These are phyloP conservation scores for Pleodorina starrii DNA, from an alignment of 139 green algal species.

Conservation along the genomic window DNA sequence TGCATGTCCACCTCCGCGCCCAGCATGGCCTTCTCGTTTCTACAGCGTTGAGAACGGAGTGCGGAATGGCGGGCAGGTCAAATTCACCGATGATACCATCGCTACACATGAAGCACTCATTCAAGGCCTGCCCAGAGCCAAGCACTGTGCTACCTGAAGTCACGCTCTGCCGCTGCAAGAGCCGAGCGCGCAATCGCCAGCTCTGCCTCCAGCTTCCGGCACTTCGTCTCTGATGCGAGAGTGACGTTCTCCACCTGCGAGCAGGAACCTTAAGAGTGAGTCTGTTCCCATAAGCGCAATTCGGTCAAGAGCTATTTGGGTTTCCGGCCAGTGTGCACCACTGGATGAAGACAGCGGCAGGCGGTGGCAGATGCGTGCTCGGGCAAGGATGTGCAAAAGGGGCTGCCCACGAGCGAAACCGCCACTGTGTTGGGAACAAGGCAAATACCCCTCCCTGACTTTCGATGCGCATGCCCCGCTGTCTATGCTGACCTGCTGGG, in stretches of 20 bases:
- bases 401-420: too few species aligned
- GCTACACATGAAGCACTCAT: background rate
- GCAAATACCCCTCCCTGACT: too few species aligned
- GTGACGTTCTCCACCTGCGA: conserved; percentile 77
- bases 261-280: background rate
- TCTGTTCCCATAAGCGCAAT: background rate
- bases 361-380: too few species aligned
- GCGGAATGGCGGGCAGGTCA: background rate
- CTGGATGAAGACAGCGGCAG: too few species aligned
- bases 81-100: background rate
- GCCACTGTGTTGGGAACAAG: background rate
- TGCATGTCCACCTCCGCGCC: conserved; percentile 58
- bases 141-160: conserved; percentile 24
- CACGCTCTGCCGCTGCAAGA: conserved; percentile 51
- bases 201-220: conserved; percentile 75
- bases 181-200: conserved; percentile 70
- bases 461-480: background rate
- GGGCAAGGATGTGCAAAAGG: too few species aligned
- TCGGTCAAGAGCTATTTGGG: background rate
- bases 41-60: background rate
- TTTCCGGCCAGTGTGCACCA: too few species aligned
- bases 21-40: conserved; percentile 58
- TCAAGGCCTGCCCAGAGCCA: too few species aligned
- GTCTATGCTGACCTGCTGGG: conserved; percentile 57
- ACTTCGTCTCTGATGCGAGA: conserved; percentile 69